phyloP scores from a whole-genome alignment of 805 yeast species.

The Peterozyma xylosa region DNA sequence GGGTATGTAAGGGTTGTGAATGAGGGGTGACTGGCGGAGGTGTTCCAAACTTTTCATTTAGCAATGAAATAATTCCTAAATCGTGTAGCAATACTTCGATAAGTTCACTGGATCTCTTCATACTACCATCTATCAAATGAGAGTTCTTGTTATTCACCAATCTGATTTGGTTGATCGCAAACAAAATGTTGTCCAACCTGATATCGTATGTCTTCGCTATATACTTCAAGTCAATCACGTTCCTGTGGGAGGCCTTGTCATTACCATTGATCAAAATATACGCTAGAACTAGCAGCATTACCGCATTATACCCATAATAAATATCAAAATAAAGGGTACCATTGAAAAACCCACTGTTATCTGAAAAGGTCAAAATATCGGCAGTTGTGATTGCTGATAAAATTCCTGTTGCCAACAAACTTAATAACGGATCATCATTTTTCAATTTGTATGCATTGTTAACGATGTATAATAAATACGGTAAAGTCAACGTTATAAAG shows the following conservation, averaged over 20 bases:
- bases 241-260: slow-evolving; percentile 9
- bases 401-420: slow-evolving; percentile 31
- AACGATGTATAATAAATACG: slow-evolving; percentile 32
- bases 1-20: too few relatives aligned
- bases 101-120: slow-evolving; percentile 33
- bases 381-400: slow-evolving; percentile 31
- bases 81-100: slow-evolving; percentile 33
- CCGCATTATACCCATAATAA: slow-evolving; percentile 34
- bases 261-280: slow-evolving; percentile 24
- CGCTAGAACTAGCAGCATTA: slow-evolving; percentile 32
- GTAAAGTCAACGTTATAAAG: slow-evolving; percentile 32
- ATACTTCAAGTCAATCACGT: slow-evolving; percentile 19
- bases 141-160: slow-evolving; percentile 22
- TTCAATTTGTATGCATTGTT: slow-evolving; percentile 22
- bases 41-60: slow-evolving; percentile 12
- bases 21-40: slow-evolving; percentile 4
- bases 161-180: slow-evolving; percentile 25
- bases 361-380: slow-evolving; percentile 25
- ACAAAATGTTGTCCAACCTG: slow-evolving; percentile 18
- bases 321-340: slow-evolving; percentile 40
- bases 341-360: slow-evolving; percentile 28
- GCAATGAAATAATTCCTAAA: slow-evolving; percentile 26
- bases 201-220: slow-evolving; percentile 19
- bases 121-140: slow-evolving; percentile 30
- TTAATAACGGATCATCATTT: slow-evolving; percentile 34